These are phyloP conservation scores for Sclerotinia nivalis DNA, from an alignment of 2,329 filamentous ascomycete genomes.

Conservation along the genomic window DNA sequence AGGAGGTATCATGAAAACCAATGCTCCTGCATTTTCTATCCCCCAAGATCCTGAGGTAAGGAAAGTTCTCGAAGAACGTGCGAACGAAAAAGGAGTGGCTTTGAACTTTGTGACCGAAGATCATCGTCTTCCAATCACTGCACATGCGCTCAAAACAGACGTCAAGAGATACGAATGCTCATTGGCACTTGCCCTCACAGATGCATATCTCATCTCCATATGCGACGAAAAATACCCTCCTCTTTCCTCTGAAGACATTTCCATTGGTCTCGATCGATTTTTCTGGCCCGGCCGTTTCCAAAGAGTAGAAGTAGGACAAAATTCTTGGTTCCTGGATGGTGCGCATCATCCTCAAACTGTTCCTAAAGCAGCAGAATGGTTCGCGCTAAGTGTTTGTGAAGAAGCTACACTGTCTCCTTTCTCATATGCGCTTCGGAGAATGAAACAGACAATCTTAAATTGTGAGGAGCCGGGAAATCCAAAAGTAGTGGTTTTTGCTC, in stretches of 20 bases:
- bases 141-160: conserved; percentile 47
- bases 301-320: conserved; percentile 50
- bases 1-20: conserved; percentile 65
- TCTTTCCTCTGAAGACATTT: conserved; percentile 61
- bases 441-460: background rate
- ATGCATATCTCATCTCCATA: conserved; percentile 43
- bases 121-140: conserved; percentile 26
- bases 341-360: conserved; percentile 68
- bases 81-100: conserved; percentile 50
- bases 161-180: conserved; percentile 59
- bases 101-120: conserved; percentile 37
- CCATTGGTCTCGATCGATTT: conserved; percentile 66
- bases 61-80: conserved; percentile 51
- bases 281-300: conserved; percentile 79
- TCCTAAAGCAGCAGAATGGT: conserved; percentile 78
- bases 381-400: conserved; percentile 48
- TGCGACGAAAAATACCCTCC: conserved; percentile 38
- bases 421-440: conserved; percentile 15
- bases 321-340: conserved; percentile 35
- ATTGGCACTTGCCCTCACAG: conserved; percentile 51
- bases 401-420: conserved; percentile 36
- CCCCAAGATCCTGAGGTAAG: conserved; percentile 51
- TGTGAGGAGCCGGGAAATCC: conserved; percentile 1
- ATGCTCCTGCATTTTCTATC: conserved; percentile 58
- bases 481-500: conserved; percentile 29